These are phyloP conservation scores for Gymnopilus dilepis DNA, from an alignment of 768 basidiomycete species.

Conservation along the genomic window DNA sequence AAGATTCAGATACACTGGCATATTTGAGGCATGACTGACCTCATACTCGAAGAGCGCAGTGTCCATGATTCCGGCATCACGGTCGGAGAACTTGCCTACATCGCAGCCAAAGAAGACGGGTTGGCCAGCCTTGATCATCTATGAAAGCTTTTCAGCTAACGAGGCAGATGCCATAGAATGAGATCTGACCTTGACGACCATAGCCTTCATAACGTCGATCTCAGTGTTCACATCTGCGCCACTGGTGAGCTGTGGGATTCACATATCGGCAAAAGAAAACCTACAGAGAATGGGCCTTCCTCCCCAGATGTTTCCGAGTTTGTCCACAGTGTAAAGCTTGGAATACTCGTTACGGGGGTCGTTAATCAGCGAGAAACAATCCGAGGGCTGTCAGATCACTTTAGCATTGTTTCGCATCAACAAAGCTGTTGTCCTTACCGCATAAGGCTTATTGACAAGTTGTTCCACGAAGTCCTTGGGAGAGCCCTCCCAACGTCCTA, in stretches of 20 bases:
- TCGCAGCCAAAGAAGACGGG: constrained; percentile 98
- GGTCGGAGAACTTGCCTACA: constrained; percentile 85
- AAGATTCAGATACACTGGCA: background rate
- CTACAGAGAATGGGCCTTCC: constrained; percentile 83
- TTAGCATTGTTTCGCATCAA: constrained; percentile 7
- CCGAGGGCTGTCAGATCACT: constrained; percentile 51
- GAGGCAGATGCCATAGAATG: background rate
- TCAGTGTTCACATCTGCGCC: constrained; percentile 86
- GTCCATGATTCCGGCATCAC: constrained; percentile 83
- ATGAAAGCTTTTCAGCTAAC: background rate
- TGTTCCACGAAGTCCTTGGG: constrained; percentile 79
- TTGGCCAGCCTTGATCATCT: constrained; percentile 84
- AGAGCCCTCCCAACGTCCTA: constrained; percentile 77
- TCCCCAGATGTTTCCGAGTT: constrained; percentile 92
- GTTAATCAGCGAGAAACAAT: constrained; percentile 92
- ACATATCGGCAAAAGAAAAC: constrained; percentile 30
- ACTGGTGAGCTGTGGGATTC: constrained; percentile 1
- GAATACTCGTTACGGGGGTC: constrained; percentile 88
- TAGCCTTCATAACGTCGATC: constrained; percentile 78
- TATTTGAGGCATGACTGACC: constrained; percentile 40
- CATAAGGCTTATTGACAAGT: constrained; percentile 61
- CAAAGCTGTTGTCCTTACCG: constrained; percentile 41
- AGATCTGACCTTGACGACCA: constrained; percentile 66
- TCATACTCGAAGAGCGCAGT: constrained; percentile 82
- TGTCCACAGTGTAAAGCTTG: constrained; percentile 89